Conservation (phyloP, 2,329 filamentous ascomycete genomes). For the Zymoseptoria passerinii region DNA sequence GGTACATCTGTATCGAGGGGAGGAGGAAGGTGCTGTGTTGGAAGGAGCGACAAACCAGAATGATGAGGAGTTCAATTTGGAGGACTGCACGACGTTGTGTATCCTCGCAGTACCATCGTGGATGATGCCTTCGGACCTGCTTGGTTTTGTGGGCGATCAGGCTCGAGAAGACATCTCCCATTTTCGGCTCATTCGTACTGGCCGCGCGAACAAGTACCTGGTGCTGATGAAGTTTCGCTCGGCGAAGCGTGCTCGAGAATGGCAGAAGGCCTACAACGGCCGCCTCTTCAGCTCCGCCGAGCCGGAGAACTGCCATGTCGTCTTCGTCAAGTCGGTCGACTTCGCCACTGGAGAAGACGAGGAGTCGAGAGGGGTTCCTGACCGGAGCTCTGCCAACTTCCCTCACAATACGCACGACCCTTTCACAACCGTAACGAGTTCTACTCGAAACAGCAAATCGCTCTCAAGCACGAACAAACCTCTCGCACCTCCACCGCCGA, state of each 20-base stretch:
- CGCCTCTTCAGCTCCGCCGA: conserved; percentile 68
- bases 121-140: conserved; percentile 79
- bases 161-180: conserved; percentile 83
- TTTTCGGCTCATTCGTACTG: conserved; percentile 88
- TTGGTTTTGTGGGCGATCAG: conserved; percentile 83
- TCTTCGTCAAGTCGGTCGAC: conserved; percentile 86
- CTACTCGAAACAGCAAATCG: conserved; percentile 4
- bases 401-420: conserved; percentile 54
- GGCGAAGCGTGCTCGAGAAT: conserved; percentile 63
- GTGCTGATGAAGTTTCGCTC: conserved; percentile 90
- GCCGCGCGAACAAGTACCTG: conserved; percentile 82
- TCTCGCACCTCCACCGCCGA: conserved; percentile 67
- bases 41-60: conserved; percentile 39
- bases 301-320: conserved; percentile 90
- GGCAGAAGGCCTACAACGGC: conserved; percentile 83
- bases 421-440: conserved; percentile 44
- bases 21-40: conserved; percentile 60
- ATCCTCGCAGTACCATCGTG: conserved; percentile 93
- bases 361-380: conserved; percentile 42
- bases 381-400: conserved; percentile 47
- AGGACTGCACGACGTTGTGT: conserved; percentile 78
- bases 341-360: conserved; percentile 56
- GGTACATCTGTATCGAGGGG: conserved; percentile 87
- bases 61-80: conserved; percentile 35
- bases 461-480: conserved; percentile 45